A percentile compares a stretch with the other conserved stretches of the same genome.
Conservation (phyloP, 2,329 filamentous ascomycete species). For the Cordyceps cateniannulata region DNA sequence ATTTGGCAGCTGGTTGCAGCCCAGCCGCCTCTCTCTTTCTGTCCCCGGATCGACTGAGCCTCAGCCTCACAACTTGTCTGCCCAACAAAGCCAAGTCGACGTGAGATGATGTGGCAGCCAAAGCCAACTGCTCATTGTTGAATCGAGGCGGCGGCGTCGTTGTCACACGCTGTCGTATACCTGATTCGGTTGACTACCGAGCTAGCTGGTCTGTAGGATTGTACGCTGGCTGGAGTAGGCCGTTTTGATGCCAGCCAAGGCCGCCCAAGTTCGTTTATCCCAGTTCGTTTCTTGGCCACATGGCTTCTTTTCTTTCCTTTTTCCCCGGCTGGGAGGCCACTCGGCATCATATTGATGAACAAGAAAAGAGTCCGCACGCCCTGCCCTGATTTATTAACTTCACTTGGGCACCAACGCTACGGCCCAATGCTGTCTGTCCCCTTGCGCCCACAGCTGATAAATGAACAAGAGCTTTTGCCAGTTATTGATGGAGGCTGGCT, state of each 20-base stretch:
- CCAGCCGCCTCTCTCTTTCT: not conserved
- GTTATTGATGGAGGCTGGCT: not conserved
- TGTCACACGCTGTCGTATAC: constrained; percentile 3
- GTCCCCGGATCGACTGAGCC: too few species aligned
- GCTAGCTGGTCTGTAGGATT: not conserved
- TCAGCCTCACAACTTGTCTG: too few species aligned
- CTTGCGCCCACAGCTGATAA: not conserved
- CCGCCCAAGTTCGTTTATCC: constrained; percentile 1
- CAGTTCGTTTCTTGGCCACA: not conserved
- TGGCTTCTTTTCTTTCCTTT: not conserved
- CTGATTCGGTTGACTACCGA: not conserved
- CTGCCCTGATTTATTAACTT: not conserved
- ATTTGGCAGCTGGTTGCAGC: not conserved
- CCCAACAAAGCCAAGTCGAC: too few species aligned
- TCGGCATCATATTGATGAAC: constrained; percentile 4
- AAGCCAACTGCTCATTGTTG: not conserved
- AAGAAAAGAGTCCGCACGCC: constrained; percentile 4
- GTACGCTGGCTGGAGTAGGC: not conserved
- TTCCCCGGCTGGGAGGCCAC: not conserved
- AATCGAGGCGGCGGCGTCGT: not conserved
- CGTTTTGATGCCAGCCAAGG: not conserved
- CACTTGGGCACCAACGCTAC: constrained; percentile 9
- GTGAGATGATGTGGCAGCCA: not conserved
- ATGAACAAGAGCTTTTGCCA: not conserved
- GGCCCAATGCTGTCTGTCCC: constrained; percentile 1